phyloP scores from a whole-genome alignment of 2,329 filamentous ascomycete species.

The Phialocephala sp. region DNA sequence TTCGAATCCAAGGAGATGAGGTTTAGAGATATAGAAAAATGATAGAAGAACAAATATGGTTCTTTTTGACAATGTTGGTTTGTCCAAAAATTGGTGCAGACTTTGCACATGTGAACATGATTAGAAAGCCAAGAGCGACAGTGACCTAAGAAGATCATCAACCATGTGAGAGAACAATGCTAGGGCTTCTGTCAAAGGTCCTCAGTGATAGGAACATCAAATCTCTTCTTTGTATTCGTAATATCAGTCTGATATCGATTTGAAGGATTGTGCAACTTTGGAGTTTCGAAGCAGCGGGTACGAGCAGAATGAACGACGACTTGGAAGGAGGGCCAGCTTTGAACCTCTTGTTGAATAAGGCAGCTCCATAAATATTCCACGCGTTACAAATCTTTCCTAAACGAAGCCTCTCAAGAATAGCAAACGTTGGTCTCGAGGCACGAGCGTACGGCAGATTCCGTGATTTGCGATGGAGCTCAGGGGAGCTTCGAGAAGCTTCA shows the following conservation, averaged over 20 bases:
- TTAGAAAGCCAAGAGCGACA: background rate
- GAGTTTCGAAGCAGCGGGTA: too few species aligned
- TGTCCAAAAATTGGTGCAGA: background rate
- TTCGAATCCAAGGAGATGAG: background rate
- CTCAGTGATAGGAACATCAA: background rate
- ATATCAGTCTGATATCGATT: background rate
- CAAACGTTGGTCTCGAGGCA: too few species aligned
- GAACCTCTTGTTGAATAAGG: too few species aligned
- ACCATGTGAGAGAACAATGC: background rate
- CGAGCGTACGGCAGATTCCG: too few species aligned
- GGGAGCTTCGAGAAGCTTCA: background rate
- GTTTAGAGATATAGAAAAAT: constrained; percentile 7
- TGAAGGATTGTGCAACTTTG: too few species aligned
- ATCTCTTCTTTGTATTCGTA: background rate
- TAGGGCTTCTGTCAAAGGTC: background rate
- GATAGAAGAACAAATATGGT: background rate
- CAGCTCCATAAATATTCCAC: too few species aligned
- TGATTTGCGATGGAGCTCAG: background rate
- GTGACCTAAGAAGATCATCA: background rate
- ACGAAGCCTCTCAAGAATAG: too few species aligned
- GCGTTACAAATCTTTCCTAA: too few species aligned
- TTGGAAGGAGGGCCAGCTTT: too few species aligned
- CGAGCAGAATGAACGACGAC: too few species aligned
- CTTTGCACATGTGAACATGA: background rate
- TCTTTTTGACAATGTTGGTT: background rate